phyloP scores from a whole-genome alignment of 2,329 filamentous ascomycete genomes.

The Botryosphaeria dothidea region DNA sequence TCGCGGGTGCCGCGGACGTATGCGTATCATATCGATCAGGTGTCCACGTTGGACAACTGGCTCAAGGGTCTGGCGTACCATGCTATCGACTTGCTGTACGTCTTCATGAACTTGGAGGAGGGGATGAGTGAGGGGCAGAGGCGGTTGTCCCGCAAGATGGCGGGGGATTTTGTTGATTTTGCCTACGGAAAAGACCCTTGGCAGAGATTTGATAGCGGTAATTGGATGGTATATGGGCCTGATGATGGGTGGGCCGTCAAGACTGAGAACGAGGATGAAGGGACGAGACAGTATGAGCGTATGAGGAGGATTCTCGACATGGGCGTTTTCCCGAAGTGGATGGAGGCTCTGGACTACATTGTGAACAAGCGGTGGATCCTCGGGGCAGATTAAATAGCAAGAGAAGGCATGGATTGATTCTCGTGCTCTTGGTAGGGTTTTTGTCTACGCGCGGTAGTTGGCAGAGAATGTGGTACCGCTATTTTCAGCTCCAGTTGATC shows the following conservation, averaged over 20 bases:
- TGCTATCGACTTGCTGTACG: not conserved
- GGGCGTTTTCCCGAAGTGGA: not conserved
- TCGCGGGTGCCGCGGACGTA: not conserved
- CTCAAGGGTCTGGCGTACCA: not conserved
- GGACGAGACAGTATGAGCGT: not conserved
- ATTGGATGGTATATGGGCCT: not conserved
- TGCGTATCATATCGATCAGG: not conserved
- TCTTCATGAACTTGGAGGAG: not conserved
- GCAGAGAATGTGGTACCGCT: too few species aligned
- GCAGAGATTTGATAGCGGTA: not conserved
- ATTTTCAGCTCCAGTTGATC: too few species aligned
- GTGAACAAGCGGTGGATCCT: not conserved
- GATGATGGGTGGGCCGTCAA: not conserved
- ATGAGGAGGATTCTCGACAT: not conserved
- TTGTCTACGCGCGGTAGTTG: too few species aligned
- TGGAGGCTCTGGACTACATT: not conserved
- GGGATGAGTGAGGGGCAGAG: not conserved
- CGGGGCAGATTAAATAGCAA: not conserved
- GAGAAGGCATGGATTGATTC: too few species aligned
- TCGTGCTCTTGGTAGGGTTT: too few species aligned
- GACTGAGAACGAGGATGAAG: not conserved
- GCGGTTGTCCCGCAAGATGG: not conserved
- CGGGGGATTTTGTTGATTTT: not conserved
- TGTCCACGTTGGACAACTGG: not conserved
- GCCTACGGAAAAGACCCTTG: not conserved